Evolutionary conservation across 176 grass and related monocot species (phyloP).

Genomic region (Poa pratensis): DNA sequence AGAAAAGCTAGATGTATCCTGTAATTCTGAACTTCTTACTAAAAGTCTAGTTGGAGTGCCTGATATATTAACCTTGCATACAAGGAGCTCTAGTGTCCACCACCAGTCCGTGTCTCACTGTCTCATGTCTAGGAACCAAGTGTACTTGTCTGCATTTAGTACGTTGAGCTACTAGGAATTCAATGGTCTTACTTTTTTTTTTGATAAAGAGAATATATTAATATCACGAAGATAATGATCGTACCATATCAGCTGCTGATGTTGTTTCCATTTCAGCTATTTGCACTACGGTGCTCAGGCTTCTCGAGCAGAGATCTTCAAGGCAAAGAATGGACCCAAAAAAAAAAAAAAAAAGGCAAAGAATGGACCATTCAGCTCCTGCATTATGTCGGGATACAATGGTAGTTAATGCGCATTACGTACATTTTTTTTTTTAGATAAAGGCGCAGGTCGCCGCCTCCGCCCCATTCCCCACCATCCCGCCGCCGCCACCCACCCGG

Average conservation of each 20-base stretch:
- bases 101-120: background rate
- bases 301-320: slow-evolving; percentile 17
- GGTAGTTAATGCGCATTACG: background rate
- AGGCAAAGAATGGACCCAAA: slow-evolving; percentile 12
- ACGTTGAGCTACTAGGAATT: background rate
- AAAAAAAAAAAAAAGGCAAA: too few relatives aligned
- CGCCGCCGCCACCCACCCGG: background rate
- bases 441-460: too few relatives aligned
- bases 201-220: too few relatives aligned
- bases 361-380: background rate
- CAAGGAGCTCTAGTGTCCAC: background rate
- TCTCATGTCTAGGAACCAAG: background rate
- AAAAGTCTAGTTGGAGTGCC: background rate
- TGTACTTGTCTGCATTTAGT: background rate
- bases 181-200: too few relatives aligned
- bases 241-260: too few relatives aligned
- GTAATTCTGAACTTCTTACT: background rate
- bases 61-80: background rate
- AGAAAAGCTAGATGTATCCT: too few relatives aligned
- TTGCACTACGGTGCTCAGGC: slow-evolving; percentile 10
- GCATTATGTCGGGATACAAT: background rate
- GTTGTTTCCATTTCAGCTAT: slow-evolving; percentile 5
- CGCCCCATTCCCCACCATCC: slow-evolving; percentile 61
- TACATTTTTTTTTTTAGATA: too few relatives aligned
- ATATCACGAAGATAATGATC: too few relatives aligned